Conservation (phyloP, 192 early-diverging fungal genomes). For the Obelidium mucronatum region DNA sequence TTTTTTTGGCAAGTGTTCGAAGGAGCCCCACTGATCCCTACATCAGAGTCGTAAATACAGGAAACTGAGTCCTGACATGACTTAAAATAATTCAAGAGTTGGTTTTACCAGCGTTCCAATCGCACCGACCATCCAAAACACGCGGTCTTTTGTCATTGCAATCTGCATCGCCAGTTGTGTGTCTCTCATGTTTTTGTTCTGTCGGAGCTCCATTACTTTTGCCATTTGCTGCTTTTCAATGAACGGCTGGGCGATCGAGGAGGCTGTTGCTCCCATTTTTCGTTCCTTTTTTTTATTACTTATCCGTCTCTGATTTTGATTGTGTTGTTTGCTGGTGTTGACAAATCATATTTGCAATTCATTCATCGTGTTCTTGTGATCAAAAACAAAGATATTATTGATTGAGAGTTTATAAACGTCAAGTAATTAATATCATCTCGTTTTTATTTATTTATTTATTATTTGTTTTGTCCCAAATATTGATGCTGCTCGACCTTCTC, state of each 20-base stretch:
- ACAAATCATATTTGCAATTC: too few relatives aligned
- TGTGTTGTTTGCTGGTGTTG: not conserved
- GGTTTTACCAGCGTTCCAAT: constrained; percentile 6
- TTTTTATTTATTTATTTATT: too few relatives aligned
- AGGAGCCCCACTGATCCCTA: not conserved
- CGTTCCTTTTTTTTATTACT: not conserved
- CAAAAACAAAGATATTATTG: not conserved
- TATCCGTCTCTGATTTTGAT: not conserved
- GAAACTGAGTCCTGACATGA: not conserved
- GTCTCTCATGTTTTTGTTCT: constrained; percentile 34
- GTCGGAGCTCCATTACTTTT: constrained; percentile 14
- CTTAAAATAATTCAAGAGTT: too few relatives aligned
- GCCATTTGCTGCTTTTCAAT: constrained; percentile 3
- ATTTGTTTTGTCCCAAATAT: too few relatives aligned
- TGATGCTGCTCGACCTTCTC: constrained; percentile 26
- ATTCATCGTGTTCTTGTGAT: not conserved
- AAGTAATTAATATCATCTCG: too few relatives aligned
- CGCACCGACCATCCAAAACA: constrained; percentile 11
- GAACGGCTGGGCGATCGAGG: not conserved
- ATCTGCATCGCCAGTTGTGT: constrained; percentile 28
- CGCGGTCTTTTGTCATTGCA: constrained; percentile 14
- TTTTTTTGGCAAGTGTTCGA: not conserved
- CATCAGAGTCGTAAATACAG: not conserved
- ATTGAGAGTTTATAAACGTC: too few relatives aligned
- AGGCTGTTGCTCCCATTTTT: not conserved